phyloP scores from a whole-genome alignment of 352 stramenopile genomes.

The Aphanomyces cochlioides region DNA sequence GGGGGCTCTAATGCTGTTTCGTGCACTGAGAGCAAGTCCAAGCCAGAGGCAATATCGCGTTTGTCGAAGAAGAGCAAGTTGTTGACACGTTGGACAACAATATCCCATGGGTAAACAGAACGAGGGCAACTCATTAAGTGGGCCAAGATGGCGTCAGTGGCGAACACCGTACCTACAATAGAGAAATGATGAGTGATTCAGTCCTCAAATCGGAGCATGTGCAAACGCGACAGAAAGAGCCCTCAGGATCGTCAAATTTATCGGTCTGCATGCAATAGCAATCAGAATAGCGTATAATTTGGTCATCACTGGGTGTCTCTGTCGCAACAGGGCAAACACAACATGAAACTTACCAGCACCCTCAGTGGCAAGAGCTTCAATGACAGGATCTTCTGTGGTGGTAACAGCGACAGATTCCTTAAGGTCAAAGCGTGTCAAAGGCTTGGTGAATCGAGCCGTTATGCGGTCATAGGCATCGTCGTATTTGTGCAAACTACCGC shows the following conservation, averaged over 20 bases:
- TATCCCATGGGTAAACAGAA: constrained; percentile 97
- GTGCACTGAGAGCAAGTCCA: constrained; percentile 94
- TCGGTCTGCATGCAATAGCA: constrained; percentile 10
- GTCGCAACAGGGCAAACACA: not conserved
- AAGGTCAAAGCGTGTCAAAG: constrained; percentile 78
- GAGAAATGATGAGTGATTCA: not conserved
- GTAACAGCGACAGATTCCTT: constrained; percentile 96
- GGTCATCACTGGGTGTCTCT: constrained; percentile 1
- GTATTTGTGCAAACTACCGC: constrained; percentile 92
- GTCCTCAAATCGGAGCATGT: constrained; percentile 3
- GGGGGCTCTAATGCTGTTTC: constrained; percentile 94
- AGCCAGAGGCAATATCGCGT: constrained; percentile 85
- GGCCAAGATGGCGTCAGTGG: constrained; percentile 95
- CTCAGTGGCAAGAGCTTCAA: constrained; percentile 91
- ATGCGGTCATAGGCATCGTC: constrained; percentile 94
- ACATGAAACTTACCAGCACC: constrained; percentile 45
- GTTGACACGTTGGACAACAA: constrained; percentile 90
- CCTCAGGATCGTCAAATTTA: constrained; percentile 1
- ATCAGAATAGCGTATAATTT: constrained; percentile 24
- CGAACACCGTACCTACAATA: constrained; percentile 86
- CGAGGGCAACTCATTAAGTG: constrained; percentile 96
- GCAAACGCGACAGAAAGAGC: not conserved
- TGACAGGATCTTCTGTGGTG: constrained; percentile 95
- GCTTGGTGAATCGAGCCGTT: constrained; percentile 77
- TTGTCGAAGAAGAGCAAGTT: constrained; percentile 98